phyloP scores from a whole-genome alignment of 352 stramenopile genomes.

The Phytopythium montanum region DNA sequence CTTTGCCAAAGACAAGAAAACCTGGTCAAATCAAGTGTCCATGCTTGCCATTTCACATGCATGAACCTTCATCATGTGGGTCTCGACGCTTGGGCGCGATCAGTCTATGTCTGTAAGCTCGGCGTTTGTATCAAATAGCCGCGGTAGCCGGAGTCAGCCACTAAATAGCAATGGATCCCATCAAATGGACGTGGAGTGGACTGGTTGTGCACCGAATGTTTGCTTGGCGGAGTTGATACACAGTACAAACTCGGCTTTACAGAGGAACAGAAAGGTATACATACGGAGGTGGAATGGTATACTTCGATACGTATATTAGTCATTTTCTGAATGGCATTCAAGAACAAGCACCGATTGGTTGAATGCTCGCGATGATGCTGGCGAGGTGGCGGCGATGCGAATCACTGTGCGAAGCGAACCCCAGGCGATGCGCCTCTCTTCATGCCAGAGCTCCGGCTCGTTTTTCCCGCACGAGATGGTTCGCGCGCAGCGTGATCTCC shows the following conservation, averaged over 20 bases:
- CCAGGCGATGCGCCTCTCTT: neutral
- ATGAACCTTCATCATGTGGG: neutral
- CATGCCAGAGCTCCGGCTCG: neutral
- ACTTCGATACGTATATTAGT: too few relatives aligned
- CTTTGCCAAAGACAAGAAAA: too few relatives aligned
- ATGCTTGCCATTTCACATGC: neutral
- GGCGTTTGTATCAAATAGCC: neutral
- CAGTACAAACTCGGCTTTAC: too few relatives aligned
- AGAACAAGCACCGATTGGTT: too few relatives aligned
- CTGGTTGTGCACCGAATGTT: neutral
- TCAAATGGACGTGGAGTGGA: too few relatives aligned
- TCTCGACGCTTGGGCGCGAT: neutral
- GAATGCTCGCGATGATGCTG: conserved; percentile 2
- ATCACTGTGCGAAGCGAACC: too few relatives aligned
- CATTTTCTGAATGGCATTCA: too few relatives aligned
- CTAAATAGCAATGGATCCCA: neutral
- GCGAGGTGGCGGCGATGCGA: neutral
- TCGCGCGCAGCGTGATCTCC: neutral
- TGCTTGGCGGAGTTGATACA: neutral
- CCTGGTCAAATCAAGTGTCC: too few relatives aligned
- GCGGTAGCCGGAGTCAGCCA: neutral
- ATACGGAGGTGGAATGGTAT: too few relatives aligned
- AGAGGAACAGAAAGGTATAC: too few relatives aligned
- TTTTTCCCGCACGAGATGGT: neutral
- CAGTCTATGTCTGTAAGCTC: neutral